Percentiles rank a stretch among this genome's conserved stretches.
These are phyloP conservation scores for Neurospora crassa DNA, from an alignment of 2,329 filamentous ascomycete genomes.

Conservation along the genomic window DNA sequence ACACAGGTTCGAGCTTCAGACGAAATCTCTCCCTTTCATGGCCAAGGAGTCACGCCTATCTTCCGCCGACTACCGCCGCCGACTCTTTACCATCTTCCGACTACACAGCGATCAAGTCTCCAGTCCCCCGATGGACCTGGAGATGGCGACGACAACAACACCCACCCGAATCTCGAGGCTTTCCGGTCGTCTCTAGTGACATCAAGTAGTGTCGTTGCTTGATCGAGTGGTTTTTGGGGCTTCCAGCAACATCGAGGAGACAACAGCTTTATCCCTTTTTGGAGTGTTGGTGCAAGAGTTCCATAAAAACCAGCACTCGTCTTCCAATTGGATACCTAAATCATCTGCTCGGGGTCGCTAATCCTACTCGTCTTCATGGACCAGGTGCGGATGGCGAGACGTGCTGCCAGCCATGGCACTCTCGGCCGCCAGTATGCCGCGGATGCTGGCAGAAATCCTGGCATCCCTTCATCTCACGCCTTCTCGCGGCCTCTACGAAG, in stretches of 20 bases:
- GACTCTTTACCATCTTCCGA: background rate
- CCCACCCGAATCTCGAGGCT: background rate
- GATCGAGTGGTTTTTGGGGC: background rate
- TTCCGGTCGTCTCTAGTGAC: background rate
- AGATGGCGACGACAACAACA: background rate
- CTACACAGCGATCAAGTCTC: background rate
- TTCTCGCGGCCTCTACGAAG: slow-evolving; percentile 32
- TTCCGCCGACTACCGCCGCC: background rate
- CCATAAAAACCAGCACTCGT: background rate
- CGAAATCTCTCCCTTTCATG: background rate
- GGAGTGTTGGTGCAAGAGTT: background rate
- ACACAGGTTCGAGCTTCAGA: background rate
- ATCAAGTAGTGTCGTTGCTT: background rate
- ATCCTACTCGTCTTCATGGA: slow-evolving; percentile 10
- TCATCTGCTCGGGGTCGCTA: background rate
- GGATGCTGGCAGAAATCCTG: slow-evolving; percentile 17
- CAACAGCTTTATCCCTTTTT: background rate
- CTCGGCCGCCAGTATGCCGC: slow-evolving; percentile 25
- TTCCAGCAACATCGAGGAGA: background rate
- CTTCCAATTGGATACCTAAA: slow-evolving; percentile 1
- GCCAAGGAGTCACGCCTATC: background rate
- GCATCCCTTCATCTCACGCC: slow-evolving; percentile 5
- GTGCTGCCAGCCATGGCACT: slow-evolving; percentile 31
- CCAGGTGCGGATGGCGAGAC: slow-evolving; percentile 16
- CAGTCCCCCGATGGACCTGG: background rate